These are phyloP conservation scores for Trichophyton mentagrophytes DNA, from an alignment of 2,329 filamentous ascomycete genomes.

Conservation along the genomic window DNA sequence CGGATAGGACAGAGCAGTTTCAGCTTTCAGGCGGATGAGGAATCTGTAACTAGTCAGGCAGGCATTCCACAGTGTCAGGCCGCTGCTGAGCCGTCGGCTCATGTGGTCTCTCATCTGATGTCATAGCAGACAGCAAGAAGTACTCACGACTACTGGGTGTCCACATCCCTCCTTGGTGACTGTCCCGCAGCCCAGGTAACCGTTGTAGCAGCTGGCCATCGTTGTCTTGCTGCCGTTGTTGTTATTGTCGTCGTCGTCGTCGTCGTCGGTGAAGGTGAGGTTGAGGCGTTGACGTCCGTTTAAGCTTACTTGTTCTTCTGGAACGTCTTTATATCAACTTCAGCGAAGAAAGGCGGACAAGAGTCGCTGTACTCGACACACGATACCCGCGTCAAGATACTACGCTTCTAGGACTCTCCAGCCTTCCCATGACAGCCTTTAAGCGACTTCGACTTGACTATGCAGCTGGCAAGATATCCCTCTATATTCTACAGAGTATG, in stretches of 20 bases:
- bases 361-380: not conserved
- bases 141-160: too few relatives aligned
- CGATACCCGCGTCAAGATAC: not conserved
- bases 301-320: not conserved
- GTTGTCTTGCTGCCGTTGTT: too few relatives aligned
- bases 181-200: too few relatives aligned
- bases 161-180: too few relatives aligned
- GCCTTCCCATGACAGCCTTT: not conserved
- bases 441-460: not conserved
- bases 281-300: not conserved
- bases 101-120: not conserved
- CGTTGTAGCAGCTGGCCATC: too few relatives aligned
- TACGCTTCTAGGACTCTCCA: not conserved
- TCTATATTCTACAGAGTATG: not conserved
- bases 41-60: not conserved
- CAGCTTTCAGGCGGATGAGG: not conserved
- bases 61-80: not conserved
- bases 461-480: not conserved
- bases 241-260: too few relatives aligned
- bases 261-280: not conserved
- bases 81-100: not conserved
- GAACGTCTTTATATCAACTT: not conserved
- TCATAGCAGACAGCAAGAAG: not conserved
- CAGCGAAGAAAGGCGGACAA: not conserved
- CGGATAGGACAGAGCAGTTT: not conserved